These are phyloP conservation scores for Castanea mollissima DNA, from an alignment of 306 rosid species.

Conservation along the genomic window DNA sequence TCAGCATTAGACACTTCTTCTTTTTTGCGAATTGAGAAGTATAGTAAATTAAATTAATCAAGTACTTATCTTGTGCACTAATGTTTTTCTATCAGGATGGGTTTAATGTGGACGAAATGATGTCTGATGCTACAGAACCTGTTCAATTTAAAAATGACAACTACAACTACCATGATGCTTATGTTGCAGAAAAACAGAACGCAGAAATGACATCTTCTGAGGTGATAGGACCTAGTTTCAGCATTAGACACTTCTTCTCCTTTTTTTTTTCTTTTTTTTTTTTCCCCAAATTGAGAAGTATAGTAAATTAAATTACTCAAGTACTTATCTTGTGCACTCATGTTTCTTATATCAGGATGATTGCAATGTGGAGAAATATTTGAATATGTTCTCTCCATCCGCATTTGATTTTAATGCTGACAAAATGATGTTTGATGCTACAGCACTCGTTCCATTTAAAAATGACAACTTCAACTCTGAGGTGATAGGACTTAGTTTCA, in stretches of 20 bases:
- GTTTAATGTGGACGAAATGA: not conserved
- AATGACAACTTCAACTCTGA: constrained; percentile 22
- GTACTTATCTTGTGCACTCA: too few relatives aligned
- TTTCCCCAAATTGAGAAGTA: not conserved
- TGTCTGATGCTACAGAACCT: constrained; percentile 15
- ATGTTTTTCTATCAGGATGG: not conserved
- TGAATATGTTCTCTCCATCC: too few relatives aligned
- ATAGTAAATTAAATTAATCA: too few relatives aligned
- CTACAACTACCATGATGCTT: constrained; percentile 13
- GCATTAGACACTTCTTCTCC: constrained; percentile 3
- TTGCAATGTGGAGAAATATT: too few relatives aligned
- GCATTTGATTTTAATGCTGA: not conserved
- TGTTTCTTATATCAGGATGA: too few relatives aligned
- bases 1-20: constrained; percentile 14
- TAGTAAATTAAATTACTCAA: not conserved
- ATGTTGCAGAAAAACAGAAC: constrained; percentile 25
- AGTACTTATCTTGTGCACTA: too few relatives aligned
- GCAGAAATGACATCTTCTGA: constrained; percentile 16
- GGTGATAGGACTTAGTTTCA: constrained; percentile 35
- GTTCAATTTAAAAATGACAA: not conserved
- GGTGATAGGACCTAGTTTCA: constrained; percentile 34
- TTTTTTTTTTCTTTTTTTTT: not conserved
- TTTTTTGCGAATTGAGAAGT: not conserved
- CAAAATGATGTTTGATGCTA: constrained; percentile 11
- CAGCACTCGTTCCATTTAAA: not conserved